Evolutionary conservation across 2,329 filamentous ascomycete species (phyloP).

Genomic region (Zasmidium cellare): DNA sequence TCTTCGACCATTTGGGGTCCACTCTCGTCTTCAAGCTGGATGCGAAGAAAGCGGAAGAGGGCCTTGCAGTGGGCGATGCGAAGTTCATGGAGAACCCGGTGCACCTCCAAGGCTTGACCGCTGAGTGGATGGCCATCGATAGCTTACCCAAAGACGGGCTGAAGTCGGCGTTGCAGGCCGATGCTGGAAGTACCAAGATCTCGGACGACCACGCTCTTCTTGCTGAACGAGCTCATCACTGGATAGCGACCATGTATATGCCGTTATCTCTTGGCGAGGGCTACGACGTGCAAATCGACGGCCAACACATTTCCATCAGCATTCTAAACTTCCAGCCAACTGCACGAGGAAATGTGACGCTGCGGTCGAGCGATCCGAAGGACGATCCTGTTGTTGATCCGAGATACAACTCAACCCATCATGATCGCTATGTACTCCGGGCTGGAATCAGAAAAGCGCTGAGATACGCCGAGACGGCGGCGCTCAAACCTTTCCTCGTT

Average conservation of each 20-base stretch:
- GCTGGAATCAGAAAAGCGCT: neutral
- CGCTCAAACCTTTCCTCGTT: neutral
- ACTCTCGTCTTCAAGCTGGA: slow-evolving; percentile 5
- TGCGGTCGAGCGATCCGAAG: slow-evolving; percentile 61
- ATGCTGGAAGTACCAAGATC: neutral
- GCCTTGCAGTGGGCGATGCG: neutral
- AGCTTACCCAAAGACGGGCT: slow-evolving; percentile 2
- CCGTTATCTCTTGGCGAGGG: neutral
- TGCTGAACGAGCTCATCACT: neutral
- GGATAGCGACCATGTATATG: neutral
- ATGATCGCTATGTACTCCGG: neutral
- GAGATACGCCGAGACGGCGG: neutral
- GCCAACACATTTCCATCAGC: slow-evolving; percentile 2
- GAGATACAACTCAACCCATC: slow-evolving; percentile 44
- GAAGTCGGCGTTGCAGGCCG: neutral
- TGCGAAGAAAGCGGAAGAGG: neutral
- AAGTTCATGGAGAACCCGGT: slow-evolving; percentile 1
- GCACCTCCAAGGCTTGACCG: neutral
- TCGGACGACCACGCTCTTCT: neutral
- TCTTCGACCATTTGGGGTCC: slow-evolving; percentile 52
- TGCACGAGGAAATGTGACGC: slow-evolving; percentile 58
- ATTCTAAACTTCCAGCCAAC: slow-evolving; percentile 4
- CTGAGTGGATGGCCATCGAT: slow-evolving; percentile 1
- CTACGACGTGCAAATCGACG: neutral
- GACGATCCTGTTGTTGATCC: slow-evolving; percentile 61